Conservation (phyloP, 441 rosid genomes). For the Pelargonium citronellum region DNA sequence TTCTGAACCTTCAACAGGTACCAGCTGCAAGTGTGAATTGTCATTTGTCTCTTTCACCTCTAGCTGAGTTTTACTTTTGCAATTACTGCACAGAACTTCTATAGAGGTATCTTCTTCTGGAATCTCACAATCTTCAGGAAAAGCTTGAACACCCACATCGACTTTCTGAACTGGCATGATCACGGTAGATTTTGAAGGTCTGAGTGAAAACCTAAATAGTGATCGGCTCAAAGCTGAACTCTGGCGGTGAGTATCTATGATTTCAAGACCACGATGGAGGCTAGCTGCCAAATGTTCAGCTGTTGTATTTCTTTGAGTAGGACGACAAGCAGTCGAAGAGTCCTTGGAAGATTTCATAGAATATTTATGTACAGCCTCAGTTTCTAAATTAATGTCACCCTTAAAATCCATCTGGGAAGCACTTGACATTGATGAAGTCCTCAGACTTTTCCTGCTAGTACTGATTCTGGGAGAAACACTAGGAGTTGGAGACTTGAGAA, state of each 20-base stretch:
- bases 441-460: slow-evolving; percentile 74
- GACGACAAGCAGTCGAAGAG: slow-evolving; percentile 26
- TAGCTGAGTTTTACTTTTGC: slow-evolving; percentile 41
- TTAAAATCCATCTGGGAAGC: slow-evolving; percentile 67
- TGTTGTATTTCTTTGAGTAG: slow-evolving; percentile 41
- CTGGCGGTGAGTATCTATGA: slow-evolving; percentile 59
- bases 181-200: slow-evolving; percentile 48
- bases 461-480: slow-evolving; percentile 84
- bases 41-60: slow-evolving; percentile 49
- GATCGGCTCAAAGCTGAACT: slow-evolving; percentile 76
- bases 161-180: slow-evolving; percentile 45
- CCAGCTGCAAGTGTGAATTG: slow-evolving; percentile 56
- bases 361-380: slow-evolving; percentile 33
- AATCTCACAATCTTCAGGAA: slow-evolving; percentile 39
- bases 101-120: slow-evolving; percentile 33
- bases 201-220: slow-evolving; percentile 60
- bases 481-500: slow-evolving; percentile 69
- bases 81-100: slow-evolving; percentile 52
- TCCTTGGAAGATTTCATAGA: slow-evolving; percentile 31
- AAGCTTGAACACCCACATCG: slow-evolving; percentile 81
- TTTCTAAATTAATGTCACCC: slow-evolving; percentile 31
- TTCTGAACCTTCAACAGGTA: slow-evolving; percentile 50
- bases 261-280: slow-evolving; percentile 90
- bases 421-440: slow-evolving; percentile 70
- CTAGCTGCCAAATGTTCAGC: slow-evolving; percentile 87